Conservation (phyloP, 768 basidiomycete genomes). For the Hemileccinum impolitum region DNA sequence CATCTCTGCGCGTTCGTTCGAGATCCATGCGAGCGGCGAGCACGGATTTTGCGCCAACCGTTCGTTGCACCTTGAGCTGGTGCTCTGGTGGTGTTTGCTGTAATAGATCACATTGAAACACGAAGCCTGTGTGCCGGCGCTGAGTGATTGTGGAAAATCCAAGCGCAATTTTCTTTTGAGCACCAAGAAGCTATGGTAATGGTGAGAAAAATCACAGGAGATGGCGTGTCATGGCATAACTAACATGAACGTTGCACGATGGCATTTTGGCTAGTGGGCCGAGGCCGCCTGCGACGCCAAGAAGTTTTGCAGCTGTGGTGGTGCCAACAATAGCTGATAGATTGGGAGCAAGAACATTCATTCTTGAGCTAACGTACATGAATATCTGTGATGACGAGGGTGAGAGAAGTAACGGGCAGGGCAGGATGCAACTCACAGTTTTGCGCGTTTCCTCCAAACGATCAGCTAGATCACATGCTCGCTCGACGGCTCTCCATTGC, state of each 20-base stretch:
- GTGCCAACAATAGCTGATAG: slow-evolving; percentile 98
- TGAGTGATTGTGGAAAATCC: slow-evolving; percentile 89
- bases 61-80: slow-evolving; percentile 88
- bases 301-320: slow-evolving; percentile 95
- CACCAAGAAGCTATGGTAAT: slow-evolving; percentile 75
- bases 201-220: slow-evolving; percentile 1
- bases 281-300: slow-evolving; percentile 95
- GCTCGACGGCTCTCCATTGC: slow-evolving; percentile 78
- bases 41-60: slow-evolving; percentile 87
- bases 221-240: slow-evolving; percentile 26
- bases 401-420: slow-evolving; percentile 1
- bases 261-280: slow-evolving; percentile 91
- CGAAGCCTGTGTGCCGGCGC: slow-evolving; percentile 91
- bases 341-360: slow-evolving; percentile 98
- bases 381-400: slow-evolving; percentile 65
- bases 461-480: slow-evolving; percentile 87
- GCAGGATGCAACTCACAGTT: slow-evolving; percentile 47
- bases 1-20: slow-evolving; percentile 79
- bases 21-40: slow-evolving; percentile 92
- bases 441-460: slow-evolving; percentile 86
- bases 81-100: slow-evolving; percentile 85
- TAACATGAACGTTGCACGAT: slow-evolving; percentile 88
- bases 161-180: slow-evolving; percentile 86
- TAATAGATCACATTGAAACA: slow-evolving; percentile 91
- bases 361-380: slow-evolving; percentile 98